phyloP scores from a whole-genome alignment of 352 stramenopile species.

The Pythium dissotocum region DNA sequence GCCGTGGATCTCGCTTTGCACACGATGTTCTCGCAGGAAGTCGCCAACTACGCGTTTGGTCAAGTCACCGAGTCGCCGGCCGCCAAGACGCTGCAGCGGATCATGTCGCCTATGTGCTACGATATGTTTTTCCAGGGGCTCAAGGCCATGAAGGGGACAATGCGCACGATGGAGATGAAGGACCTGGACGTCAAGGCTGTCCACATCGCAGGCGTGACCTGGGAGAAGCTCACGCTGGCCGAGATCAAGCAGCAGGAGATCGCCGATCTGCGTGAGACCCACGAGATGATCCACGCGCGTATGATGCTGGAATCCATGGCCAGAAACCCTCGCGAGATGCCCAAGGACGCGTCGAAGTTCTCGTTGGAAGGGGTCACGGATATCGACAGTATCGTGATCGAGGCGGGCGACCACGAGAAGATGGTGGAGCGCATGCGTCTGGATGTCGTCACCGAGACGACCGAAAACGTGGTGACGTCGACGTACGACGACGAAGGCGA shows the following conservation, averaged over 20 bases:
- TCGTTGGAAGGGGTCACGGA: slow-evolving; percentile 20
- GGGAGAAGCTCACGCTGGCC: slow-evolving; percentile 29
- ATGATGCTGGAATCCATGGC: slow-evolving; percentile 21
- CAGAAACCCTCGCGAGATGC: slow-evolving; percentile 9
- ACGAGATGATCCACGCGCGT: slow-evolving; percentile 29
- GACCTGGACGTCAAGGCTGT: slow-evolving; percentile 30
- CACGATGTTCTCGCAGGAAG: slow-evolving; percentile 33
- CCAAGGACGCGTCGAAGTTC: background rate
- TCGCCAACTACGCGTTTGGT: slow-evolving; percentile 34
- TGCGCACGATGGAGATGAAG: slow-evolving; percentile 31
- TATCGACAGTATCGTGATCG: slow-evolving; percentile 32
- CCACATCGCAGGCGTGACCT: slow-evolving; percentile 24
- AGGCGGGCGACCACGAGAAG: slow-evolving; percentile 31
- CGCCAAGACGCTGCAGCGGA: slow-evolving; percentile 22
- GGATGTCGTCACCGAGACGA: slow-evolving; percentile 28
- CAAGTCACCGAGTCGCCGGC: slow-evolving; percentile 21
- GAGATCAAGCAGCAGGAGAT: slow-evolving; percentile 33
- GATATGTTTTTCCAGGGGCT: slow-evolving; percentile 35
- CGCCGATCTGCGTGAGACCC: slow-evolving; percentile 20
- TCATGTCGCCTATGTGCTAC: slow-evolving; percentile 36
- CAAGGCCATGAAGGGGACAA: slow-evolving; percentile 29
- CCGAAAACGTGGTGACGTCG: slow-evolving; percentile 24
- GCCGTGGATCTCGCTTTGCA: slow-evolving; percentile 32
- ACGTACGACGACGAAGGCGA: slow-evolving; percentile 19
- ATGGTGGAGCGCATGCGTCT: slow-evolving; percentile 29